Percentiles rank a stretch among this genome's conserved stretches.
phyloP scores from a whole-genome alignment of 495 filamentous ascomycete genomes.

The Hypoxylon perforatum region DNA sequence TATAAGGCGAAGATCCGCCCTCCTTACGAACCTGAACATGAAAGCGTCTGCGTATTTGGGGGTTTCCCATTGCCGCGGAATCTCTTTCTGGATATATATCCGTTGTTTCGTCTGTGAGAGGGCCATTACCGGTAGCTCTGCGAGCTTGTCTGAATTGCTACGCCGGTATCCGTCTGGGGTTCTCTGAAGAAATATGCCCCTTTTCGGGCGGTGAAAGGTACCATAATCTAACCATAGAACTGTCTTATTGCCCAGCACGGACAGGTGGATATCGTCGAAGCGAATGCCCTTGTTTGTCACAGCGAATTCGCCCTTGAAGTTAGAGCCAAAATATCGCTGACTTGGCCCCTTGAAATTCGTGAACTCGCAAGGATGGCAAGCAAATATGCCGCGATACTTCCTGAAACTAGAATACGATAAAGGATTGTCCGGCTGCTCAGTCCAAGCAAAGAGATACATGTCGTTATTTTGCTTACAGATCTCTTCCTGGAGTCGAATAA shows the following conservation, averaged over 20 bases:
- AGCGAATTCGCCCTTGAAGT: slow-evolving; percentile 9
- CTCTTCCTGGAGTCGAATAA: slow-evolving; percentile 45
- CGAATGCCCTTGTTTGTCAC: slow-evolving; percentile 23
- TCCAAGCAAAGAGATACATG: slow-evolving; percentile 42
- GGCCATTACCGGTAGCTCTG: neutral
- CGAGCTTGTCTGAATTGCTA: slow-evolving; percentile 7
- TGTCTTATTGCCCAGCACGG: neutral
- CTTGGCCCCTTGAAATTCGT: neutral
- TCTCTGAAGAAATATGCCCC: slow-evolving; percentile 10
- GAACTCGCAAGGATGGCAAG: slow-evolving; percentile 24
- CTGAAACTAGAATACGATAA: slow-evolving; percentile 4
- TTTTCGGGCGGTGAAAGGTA: neutral
- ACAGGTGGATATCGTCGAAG: slow-evolving; percentile 15
- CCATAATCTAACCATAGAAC: slow-evolving; percentile 8
- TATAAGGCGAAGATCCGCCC: slow-evolving; percentile 7
- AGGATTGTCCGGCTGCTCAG: neutral
- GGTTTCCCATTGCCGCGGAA: neutral
- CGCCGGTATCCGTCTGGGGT: slow-evolving; percentile 28
- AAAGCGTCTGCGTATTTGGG: slow-evolving; percentile 8
- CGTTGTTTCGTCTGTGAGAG: neutral
- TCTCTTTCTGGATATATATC: slow-evolving; percentile 21
- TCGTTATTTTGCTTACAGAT: slow-evolving; percentile 42
- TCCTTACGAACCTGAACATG: slow-evolving; percentile 9
- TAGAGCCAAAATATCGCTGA: neutral
- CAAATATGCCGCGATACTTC: slow-evolving; percentile 23